A percentile compares a stretch with the other conserved stretches of the same genome.
phyloP scores from a whole-genome alignment of 2,329 filamentous ascomycete species.

The Sarocladium strictum region DNA sequence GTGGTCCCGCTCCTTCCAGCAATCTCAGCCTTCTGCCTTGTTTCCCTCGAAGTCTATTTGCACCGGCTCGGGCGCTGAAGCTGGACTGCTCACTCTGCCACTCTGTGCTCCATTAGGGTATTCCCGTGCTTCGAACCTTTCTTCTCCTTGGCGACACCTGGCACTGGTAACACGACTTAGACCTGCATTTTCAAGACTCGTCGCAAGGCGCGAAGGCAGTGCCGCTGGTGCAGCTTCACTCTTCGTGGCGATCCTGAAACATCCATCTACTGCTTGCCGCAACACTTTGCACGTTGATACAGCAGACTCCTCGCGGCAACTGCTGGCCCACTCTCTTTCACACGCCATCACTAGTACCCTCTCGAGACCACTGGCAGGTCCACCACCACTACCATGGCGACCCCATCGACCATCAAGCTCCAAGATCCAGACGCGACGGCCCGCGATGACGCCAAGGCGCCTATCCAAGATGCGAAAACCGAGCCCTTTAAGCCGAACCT shows the following conservation, averaged over 20 bases:
- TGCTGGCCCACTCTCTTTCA: slow-evolving; percentile 28
- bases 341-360: slow-evolving; percentile 56
- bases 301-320: neutral
- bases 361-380: slow-evolving; percentile 17
- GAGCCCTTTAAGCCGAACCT: slow-evolving; percentile 17
- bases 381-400: slow-evolving; percentile 1
- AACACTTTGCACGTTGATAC: neutral
- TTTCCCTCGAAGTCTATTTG: neutral
- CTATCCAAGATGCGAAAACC: slow-evolving; percentile 10
- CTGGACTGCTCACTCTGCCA: too few relatives aligned
- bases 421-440: slow-evolving; percentile 13
- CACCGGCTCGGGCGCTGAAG: too few relatives aligned
- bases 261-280: neutral
- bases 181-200: neutral
- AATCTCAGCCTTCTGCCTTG: neutral
- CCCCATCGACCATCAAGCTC: slow-evolving; percentile 5
- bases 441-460: slow-evolving; percentile 8
- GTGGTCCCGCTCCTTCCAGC: neutral
- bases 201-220: neutral
- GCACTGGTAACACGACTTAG: neutral
- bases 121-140: neutral
- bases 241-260: neutral
- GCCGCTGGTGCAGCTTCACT: neutral
- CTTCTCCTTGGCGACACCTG: neutral
- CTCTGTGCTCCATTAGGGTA: too few relatives aligned